Evolutionary conservation across 306 rosid genomes (phyloP), one percentile per base, ranked within the genome.

Genomic region (Hippophae gyantsensis): DNA sequence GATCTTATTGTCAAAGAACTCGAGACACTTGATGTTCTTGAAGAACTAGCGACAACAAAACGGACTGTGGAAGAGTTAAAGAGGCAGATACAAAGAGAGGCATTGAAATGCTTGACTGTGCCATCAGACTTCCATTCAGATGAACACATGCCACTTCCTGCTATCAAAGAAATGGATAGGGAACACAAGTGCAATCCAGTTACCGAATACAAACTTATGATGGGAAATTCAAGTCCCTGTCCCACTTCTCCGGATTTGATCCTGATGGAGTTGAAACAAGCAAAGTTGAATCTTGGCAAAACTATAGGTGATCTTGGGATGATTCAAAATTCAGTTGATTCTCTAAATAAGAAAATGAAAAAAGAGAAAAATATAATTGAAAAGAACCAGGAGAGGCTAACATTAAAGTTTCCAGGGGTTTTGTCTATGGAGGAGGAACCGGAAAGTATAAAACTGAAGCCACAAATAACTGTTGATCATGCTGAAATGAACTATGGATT

Each of bases 1-100:
- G 94, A 92, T 76, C 79, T 92, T 73, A 92, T 92, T 32, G 95
- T 92, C 42, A 92, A 92, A 63, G 99, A 92, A 69, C 81, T 92
- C 0, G 96, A 92, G 80, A 88, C 99, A 11, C 96, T 92, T 44
- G 99, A 92, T 66, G 90, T 92, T 42, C 87, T 92, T 23, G 99
- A 92, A 79, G 95, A 92, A 70, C 75, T 92, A 5, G 92, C 93
- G 57, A 78, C 95, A 54, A 86, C 99, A 25, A 92, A 92, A 65
- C 70, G 79, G 62, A 80, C 88, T 48, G 84, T 92, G 25, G 96
- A 88, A 72, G 95, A 86, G 13, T 75, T 92, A 54, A 92, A 92
- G 67, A 76, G 76, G 68, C 90, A 92, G 81, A 83, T 92, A 11
- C 86, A 82, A 68, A 73, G 81, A 32, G 94, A 88, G 72, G 89